A percentile compares a stretch with the other conserved stretches of the same genome.
These are phyloP conservation scores for Neofusicoccum cordaticola DNA, from an alignment of 2,329 filamentous ascomycete species.

Conservation along the genomic window DNA sequence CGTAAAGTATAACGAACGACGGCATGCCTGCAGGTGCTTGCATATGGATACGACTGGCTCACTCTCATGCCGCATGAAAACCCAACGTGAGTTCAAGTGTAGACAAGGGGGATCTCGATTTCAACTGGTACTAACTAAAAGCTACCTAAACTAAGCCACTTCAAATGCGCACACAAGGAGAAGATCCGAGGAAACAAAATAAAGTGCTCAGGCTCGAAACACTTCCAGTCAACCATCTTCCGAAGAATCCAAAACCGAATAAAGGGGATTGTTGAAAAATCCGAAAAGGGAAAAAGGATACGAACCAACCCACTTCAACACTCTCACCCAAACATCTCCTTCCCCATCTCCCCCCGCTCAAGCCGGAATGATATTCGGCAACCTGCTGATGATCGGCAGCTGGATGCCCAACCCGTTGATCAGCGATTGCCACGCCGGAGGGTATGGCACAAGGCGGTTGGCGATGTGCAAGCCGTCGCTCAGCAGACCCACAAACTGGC, in stretches of 20 bases:
- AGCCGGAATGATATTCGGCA: constrained; percentile 5
- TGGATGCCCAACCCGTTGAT: not conserved
- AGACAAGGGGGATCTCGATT: not conserved
- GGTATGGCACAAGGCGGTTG: constrained; percentile 14
- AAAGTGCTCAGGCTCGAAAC: not conserved
- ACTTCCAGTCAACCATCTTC: too few species aligned
- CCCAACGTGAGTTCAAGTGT: not conserved
- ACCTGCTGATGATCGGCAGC: constrained; percentile 1
- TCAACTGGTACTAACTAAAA: not conserved
- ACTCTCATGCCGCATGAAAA: too few species aligned
- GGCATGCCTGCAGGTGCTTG: too few species aligned
- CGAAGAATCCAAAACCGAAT: too few species aligned
- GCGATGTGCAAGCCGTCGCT: constrained; percentile 12
- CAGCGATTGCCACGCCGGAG: not conserved
- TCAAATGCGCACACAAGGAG: too few species aligned
- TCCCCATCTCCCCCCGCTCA: not conserved
- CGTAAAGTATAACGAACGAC: too few species aligned
- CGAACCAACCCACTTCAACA: not conserved
- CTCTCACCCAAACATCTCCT: not conserved
- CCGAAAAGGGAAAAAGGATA: too few species aligned
- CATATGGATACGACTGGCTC: too few species aligned
- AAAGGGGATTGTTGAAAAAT: too few species aligned
- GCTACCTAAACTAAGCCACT: not conserved
- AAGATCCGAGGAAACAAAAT: not conserved
- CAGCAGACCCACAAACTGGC: constrained; percentile 9